A percentile compares a stretch with the other conserved stretches of the same genome.
Evolutionary conservation across 2,329 filamentous ascomycete species (phyloP).

Genomic region (Fusarium napiforme): DNA sequence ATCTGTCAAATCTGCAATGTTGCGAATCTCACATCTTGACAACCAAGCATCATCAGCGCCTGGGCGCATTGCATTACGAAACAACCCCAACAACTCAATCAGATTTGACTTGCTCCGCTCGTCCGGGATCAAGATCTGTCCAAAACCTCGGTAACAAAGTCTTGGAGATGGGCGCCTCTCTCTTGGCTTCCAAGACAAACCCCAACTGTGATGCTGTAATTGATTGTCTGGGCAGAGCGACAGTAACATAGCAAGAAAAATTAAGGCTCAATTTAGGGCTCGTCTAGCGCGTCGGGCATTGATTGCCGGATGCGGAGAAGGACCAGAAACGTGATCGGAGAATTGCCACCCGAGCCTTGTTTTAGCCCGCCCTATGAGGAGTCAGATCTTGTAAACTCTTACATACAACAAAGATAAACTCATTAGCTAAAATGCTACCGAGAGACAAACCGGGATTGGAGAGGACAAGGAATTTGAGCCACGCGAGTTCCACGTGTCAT

Average conservation of each 20-base stretch:
- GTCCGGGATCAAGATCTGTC: conserved; percentile 3
- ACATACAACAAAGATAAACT: not conserved
- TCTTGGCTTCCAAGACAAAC: not conserved
- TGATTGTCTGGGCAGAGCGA: not conserved
- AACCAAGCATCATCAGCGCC: not conserved
- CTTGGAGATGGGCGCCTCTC: not conserved
- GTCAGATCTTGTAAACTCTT: not conserved
- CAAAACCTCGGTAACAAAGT: conserved; percentile 3
- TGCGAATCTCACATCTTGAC: not conserved
- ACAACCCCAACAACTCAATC: not conserved
- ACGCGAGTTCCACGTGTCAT: conserved; percentile 20
- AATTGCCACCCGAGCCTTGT: not conserved
- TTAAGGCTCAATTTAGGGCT: not conserved
- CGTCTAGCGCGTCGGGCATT: conserved; percentile 1
- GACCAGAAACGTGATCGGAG: not conserved
- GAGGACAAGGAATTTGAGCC: not conserved
- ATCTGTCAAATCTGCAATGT: not conserved
- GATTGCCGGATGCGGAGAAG: conserved; percentile 15
- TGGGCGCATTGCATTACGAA: not conserved
- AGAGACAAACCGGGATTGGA: not conserved
- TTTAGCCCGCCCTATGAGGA: not conserved
- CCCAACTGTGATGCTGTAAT: not conserved
- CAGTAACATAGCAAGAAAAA: not conserved
- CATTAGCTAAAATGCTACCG: not conserved
- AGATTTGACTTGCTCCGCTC: not conserved